A percentile compares a stretch with the other conserved stretches of the same genome.
Conservation (phyloP, 768 basidiomycete genomes). For the Mycena chlorophos region DNA sequence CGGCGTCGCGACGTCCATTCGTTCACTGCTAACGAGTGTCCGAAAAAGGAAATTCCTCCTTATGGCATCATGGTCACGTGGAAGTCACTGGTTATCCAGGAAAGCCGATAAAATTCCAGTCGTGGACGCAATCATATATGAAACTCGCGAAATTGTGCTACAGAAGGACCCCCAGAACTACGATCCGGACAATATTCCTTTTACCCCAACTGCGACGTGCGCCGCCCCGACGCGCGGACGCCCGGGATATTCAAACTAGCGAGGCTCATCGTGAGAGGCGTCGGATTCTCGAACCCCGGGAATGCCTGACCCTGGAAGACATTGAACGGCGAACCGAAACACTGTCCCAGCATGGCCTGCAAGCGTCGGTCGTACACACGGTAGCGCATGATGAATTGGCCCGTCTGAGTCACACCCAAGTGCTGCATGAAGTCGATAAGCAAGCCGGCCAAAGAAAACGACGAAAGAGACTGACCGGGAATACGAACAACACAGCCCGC, state of each 20-base stretch:
- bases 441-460: background rate
- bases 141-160: too few species aligned
- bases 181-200: too few species aligned
- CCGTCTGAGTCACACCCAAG: conserved; percentile 65
- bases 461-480: conserved; percentile 2
- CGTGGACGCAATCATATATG: too few species aligned
- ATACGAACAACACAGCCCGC: background rate
- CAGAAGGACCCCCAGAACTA: too few species aligned
- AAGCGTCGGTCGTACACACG: conserved; percentile 54
- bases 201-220: too few species aligned
- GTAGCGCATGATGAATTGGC: conserved; percentile 70
- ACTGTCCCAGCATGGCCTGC: background rate
- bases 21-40: conserved; percentile 6
- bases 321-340: background rate
- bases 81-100: too few species aligned
- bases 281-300: background rate
- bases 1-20: conserved; percentile 47
- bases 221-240: background rate
- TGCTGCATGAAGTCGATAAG: conserved; percentile 44
- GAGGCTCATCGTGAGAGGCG: background rate
- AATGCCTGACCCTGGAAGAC: background rate
- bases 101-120: too few species aligned
- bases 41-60: background rate
- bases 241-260: background rate
- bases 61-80: too few species aligned